These are phyloP conservation scores for Umbilicus rupestris DNA, from an alignment of 164 flowering plant genomes.

Conservation along the genomic window DNA sequence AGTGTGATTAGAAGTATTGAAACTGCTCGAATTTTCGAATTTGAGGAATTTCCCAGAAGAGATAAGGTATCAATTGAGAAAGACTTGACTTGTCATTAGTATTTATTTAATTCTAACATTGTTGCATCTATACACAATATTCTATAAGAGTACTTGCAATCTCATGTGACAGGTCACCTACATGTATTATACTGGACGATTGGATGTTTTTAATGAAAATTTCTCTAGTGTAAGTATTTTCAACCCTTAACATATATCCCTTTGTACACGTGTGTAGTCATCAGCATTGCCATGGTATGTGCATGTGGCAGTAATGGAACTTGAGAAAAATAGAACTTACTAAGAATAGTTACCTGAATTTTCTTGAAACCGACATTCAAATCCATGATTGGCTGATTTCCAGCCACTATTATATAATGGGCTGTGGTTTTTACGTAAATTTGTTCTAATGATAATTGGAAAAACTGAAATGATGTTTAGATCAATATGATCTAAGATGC, in stretches of 20 bases:
- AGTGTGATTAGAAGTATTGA: constrained; percentile 98
- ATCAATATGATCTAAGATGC: too few species aligned
- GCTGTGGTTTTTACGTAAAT: neutral
- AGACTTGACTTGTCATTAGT: neutral
- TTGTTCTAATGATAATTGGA: too few species aligned
- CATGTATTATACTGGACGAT: constrained; percentile 99
- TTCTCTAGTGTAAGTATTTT: constrained; percentile 67
- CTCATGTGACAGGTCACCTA: constrained; percentile 63
- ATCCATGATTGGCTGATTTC: neutral
- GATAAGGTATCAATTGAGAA: constrained; percentile 51
- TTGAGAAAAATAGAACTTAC: neutral
- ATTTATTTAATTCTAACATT: neutral
- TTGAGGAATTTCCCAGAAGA: constrained; percentile 91
- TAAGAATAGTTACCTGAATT: neutral
- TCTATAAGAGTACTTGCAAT: neutral
- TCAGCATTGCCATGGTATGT: neutral
- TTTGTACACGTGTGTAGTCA: neutral
- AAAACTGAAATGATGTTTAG: too few species aligned
- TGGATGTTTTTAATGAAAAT: constrained; percentile 94
- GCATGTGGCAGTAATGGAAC: neutral
- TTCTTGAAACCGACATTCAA: neutral
- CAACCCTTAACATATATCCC: neutral
- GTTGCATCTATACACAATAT: neutral
- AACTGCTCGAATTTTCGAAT: constrained; percentile 92
- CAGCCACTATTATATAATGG: neutral